Evolutionary conservation across 371 early-diverging fungal species (phyloP), one percentile per base, ranked within the genome.

Genomic region (Dichotomocladium elegans): DNA sequence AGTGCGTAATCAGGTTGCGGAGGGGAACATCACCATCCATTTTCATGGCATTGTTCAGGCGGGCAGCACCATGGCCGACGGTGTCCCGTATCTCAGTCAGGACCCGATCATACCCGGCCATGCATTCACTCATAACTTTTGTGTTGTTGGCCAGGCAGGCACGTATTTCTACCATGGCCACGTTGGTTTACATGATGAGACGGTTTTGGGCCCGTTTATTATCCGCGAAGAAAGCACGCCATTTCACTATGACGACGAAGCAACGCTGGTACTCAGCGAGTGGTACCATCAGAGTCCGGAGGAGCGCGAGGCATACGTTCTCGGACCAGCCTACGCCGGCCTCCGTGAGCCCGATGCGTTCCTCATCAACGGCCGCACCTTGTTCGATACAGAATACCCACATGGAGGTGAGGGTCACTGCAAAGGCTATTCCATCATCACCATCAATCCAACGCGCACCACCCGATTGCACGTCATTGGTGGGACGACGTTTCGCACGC

Each of bases 21-120:
- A 8, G 9, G 3, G 61, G 17, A 59, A 47, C 35, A 43, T 74
- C 2, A 55, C 71, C 2, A 60, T 77, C 14, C 77, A 77, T 55
- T 73, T 57, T 28, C 77, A 77, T 30, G 77, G 77, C 15, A 65
- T 77, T 21, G 63, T 62, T 2, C 74, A 77, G 41, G 53, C 55
- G 10, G 63, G 66, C 7, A 59, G 68, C 21, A 26, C 34, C 10
- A 47, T 54, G 11, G 56, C 72, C 3, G 77, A 77, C 46, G 90
- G 90, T 5, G 85, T 82, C 0, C 83, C 86, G 0, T 77, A 67
- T 29, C 35, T 79, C 45, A 83, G 80, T 26, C 82, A 84, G 47
- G 64, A 77, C 30, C 79, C 85, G 1, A 82, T 87, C 31, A 64
- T 62, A 1, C 74, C 81, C 0, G 74, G 79, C 3, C 44, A 70